A percentile compares a stretch with the other conserved stretches of the same genome.
Evolutionary conservation across 495 filamentous ascomycete genomes (phyloP).

Genomic region (Peziza echinospora): DNA sequence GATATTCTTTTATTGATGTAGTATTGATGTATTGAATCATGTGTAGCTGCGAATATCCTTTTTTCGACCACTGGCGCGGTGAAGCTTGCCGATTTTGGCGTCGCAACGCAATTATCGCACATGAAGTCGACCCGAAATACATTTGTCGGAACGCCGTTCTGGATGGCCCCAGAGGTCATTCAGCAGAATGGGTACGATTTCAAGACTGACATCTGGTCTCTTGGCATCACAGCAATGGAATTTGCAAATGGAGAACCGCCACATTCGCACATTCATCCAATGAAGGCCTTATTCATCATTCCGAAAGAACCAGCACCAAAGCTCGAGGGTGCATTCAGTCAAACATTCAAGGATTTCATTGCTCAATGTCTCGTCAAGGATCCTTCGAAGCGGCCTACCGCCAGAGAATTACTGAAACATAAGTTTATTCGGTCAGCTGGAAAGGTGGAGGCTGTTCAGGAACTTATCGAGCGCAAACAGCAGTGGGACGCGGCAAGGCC

Average conservation of each 20-base stretch:
- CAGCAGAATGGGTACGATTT: conserved; percentile 96
- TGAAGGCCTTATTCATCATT: conserved; percentile 95
- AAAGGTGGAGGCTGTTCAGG: conserved; percentile 73
- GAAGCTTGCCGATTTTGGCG: conserved; percentile 92
- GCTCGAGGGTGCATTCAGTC: conserved; percentile 68
- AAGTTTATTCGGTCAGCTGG: conserved; percentile 77
- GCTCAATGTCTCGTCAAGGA: conserved; percentile 70
- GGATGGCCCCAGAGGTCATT: conserved; percentile 99
- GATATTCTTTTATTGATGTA: background rate
- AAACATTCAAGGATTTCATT: conserved; percentile 85
- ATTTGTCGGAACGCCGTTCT: conserved; percentile 94
- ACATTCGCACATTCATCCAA: conserved; percentile 90
- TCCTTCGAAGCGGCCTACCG: conserved; percentile 67
- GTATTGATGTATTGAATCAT: too few relatives aligned
- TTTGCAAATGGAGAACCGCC: conserved; percentile 83
- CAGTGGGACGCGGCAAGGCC: conserved; percentile 54
- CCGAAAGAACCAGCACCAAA: conserved; percentile 79
- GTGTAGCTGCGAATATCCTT: conserved; percentile 66
- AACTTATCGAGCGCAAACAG: conserved; percentile 74
- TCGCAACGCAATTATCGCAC: conserved; percentile 86
- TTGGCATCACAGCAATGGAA: conserved; percentile 94
- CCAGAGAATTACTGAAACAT: conserved; percentile 71
- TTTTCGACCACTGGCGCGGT: conserved; percentile 78
- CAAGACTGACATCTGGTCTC: conserved; percentile 96
- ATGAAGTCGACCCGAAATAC: conserved; percentile 99